Evolutionary conservation across 192 early-diverging fungal species (phyloP).

Genomic region (Podila verticillata): DNA sequence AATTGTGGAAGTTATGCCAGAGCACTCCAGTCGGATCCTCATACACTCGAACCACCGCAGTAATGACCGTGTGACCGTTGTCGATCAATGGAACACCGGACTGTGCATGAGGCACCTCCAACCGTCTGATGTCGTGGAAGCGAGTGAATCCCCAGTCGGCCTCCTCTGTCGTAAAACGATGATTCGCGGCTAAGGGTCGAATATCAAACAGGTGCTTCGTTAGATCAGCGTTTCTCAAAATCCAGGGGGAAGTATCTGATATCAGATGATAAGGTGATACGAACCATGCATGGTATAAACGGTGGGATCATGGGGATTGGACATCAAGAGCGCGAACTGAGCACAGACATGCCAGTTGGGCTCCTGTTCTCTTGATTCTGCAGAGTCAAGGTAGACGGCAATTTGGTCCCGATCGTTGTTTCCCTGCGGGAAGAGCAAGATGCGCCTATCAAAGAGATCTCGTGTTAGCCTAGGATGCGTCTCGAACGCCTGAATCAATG

Average conservation of each 20-base stretch:
- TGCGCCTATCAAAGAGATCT: slow-evolving; percentile 65
- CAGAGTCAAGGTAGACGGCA: slow-evolving; percentile 89
- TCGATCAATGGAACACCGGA: slow-evolving; percentile 70
- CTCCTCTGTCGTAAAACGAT: slow-evolving; percentile 85
- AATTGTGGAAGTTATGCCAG: slow-evolving; percentile 95
- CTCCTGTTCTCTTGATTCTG: slow-evolving; percentile 68
- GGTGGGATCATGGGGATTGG: slow-evolving; percentile 75
- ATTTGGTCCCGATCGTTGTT: slow-evolving; percentile 76
- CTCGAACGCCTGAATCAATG: background rate
- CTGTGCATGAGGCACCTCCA: slow-evolving; percentile 51
- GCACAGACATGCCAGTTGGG: slow-evolving; percentile 87
- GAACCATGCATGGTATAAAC: slow-evolving; percentile 59
- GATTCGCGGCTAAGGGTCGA: slow-evolving; percentile 62
- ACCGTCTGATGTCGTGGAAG: slow-evolving; percentile 66
- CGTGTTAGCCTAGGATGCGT: background rate
- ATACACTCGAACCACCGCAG: slow-evolving; percentile 78
- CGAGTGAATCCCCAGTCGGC: slow-evolving; percentile 96
- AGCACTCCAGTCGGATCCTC: slow-evolving; percentile 91
- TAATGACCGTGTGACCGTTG: slow-evolving; percentile 70
- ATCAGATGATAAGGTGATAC: background rate
- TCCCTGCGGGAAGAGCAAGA: slow-evolving; percentile 91
- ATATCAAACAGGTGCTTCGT: background rate
- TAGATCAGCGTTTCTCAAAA: background rate
- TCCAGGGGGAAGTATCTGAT: background rate
- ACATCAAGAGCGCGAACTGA: slow-evolving; percentile 81